Evolutionary conservation across 2,329 filamentous ascomycete species (phyloP), one percentile per base, ranked within the genome.

Genomic region (Boeremia lycopersici): DNA sequence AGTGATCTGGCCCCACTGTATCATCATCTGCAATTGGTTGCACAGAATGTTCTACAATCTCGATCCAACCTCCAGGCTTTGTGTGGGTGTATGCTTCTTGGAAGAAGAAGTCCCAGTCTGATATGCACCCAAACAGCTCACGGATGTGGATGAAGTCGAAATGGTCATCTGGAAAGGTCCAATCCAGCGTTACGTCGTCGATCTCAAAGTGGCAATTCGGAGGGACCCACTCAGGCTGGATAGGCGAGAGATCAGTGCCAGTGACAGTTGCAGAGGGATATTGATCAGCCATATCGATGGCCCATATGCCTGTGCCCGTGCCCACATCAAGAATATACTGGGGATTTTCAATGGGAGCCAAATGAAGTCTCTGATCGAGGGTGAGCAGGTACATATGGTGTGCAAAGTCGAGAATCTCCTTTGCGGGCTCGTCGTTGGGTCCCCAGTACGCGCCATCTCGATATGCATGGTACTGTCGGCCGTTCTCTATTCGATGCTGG

Each of bases 171-270:
- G 70, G 70, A 39, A 71, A 74, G 1, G 76, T 78, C 78, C 78
- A 81, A 23, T 72, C 69, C 7, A 72, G 63, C 1, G 72, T 73
- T 13, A 77, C 70, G 45, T 81, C 79, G 67, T 81, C 79, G 48
- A 82, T 74, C 48, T 80, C 76, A 60, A 81, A 81, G 25, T 68
- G 62, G 57, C 74, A 76, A 60, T 81, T 81, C 2, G 77, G 74
- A 0, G 79, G 79, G 0, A 81, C 76, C 72, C 76, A 78, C 50
- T 68, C 65, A 4, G 79, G 80, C 58, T 82, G 80, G 42, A 81
- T 82, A 33, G 80, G 79, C 0, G 76, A 79, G 40, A 82, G 74
- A 60, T 82, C 79, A 19, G 74, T 78, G 34, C 80, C 81, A 4
- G 75, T 75, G 44, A 72, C 66, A 15, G 56, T 62, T 7, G 67